These are phyloP conservation scores for Epichloe gansuensis DNA, from an alignment of 2,329 filamentous ascomycete genomes.

Conservation along the genomic window DNA sequence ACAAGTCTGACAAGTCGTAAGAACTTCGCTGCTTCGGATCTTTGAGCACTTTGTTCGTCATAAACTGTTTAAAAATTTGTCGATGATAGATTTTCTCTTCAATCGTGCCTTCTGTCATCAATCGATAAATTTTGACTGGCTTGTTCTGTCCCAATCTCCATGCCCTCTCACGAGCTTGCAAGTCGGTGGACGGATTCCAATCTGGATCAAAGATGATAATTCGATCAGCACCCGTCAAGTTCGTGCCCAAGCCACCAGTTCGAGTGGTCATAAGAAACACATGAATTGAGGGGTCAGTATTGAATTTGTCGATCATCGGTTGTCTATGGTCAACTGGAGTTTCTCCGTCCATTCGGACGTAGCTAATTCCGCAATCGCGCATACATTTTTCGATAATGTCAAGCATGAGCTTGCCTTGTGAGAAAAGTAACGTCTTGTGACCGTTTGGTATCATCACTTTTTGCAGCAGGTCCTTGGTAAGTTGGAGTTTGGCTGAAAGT, in stretches of 20 bases:
- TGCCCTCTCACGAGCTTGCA: constrained; percentile 88
- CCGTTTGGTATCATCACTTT: constrained; percentile 76
- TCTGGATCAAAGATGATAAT: constrained; percentile 98
- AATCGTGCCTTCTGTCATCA: constrained; percentile 97
- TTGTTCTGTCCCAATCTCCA: constrained; percentile 93
- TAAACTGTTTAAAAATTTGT: constrained; percentile 96
- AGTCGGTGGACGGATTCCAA: constrained; percentile 95
- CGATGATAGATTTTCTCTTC: constrained; percentile 99
- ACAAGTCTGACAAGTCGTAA: constrained; percentile 79
- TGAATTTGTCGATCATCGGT: constrained; percentile 83
- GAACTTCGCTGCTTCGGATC: constrained; percentile 89
- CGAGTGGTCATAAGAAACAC: constrained; percentile 93
- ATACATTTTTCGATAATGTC: constrained; percentile 85
- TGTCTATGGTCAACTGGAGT: constrained; percentile 86
- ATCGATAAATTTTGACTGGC: constrained; percentile 87
- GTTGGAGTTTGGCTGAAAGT: constrained; percentile 91
- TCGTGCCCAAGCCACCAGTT: constrained; percentile 86
- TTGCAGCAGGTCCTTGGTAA: constrained; percentile 75
- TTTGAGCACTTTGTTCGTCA: constrained; percentile 90
- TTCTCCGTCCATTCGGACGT: constrained; percentile 84
- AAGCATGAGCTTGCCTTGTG: constrained; percentile 88
- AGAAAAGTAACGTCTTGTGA: constrained; percentile 88
- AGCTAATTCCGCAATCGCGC: constrained; percentile 56
- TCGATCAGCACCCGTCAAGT: constrained; percentile 85
- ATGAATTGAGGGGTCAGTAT: constrained; percentile 64